phyloP scores from a whole-genome alignment of 768 basidiomycete species.

The Psilocybe tampanensis region DNA sequence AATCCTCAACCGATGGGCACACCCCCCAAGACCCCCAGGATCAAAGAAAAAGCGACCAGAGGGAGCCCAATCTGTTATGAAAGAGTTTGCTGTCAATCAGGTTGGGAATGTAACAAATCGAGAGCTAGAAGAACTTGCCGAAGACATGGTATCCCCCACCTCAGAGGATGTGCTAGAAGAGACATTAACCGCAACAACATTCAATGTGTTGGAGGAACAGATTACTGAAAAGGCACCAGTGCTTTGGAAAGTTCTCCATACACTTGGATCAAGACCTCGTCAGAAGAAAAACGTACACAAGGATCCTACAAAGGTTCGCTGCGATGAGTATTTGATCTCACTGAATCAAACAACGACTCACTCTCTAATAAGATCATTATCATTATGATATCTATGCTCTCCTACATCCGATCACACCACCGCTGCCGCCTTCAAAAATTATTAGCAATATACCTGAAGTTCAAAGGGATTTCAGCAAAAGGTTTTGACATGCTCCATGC shows the following conservation, averaged over 20 bases:
- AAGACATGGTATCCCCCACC: conserved; percentile 1
- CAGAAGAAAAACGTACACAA: conserved; percentile 15
- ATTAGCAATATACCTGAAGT: conserved; percentile 37
- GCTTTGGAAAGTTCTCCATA: not conserved
- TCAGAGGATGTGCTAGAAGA: not conserved
- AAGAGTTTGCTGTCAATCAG: conserved; percentile 22
- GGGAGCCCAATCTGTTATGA: conserved; percentile 20
- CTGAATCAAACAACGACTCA: too few relatives aligned
- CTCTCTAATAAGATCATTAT: too few relatives aligned
- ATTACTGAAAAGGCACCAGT: conserved; percentile 2
- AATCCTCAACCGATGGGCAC: conserved; percentile 29
- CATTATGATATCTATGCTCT: conserved; percentile 30
- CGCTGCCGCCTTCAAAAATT: conserved; percentile 30
- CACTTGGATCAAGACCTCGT: not conserved
- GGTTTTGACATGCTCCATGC: conserved; percentile 39
- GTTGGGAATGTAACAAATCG: conserved; percentile 9
- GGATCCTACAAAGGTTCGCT: conserved; percentile 24
- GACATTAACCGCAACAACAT: not conserved
- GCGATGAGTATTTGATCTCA: too few relatives aligned
- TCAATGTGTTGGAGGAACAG: not conserved
- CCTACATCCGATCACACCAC: conserved; percentile 30
- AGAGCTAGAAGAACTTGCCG: conserved; percentile 17
- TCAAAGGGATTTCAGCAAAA: conserved; percentile 37
- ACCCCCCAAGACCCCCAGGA: conserved; percentile 23
- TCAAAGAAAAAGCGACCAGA: conserved; percentile 19